phyloP scores from a whole-genome alignment of 352 stramenopile genomes.

The Phytophthora megakarya region DNA sequence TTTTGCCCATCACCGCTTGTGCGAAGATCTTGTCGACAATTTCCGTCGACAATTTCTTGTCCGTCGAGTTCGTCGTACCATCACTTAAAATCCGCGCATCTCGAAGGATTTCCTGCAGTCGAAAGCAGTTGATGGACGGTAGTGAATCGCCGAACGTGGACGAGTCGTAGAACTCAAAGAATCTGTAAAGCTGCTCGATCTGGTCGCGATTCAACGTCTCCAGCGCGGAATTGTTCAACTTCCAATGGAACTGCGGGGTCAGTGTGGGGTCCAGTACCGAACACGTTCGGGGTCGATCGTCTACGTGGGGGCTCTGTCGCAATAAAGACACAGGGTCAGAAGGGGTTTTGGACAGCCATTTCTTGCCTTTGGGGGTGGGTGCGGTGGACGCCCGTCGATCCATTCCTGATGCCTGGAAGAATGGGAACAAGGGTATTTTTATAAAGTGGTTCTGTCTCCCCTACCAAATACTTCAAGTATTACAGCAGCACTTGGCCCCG shows the following conservation, averaged over 20 bases:
- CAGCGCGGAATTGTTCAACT: slow-evolving; percentile 48
- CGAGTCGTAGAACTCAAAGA: slow-evolving; percentile 71
- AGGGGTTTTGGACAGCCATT: slow-evolving; percentile 8
- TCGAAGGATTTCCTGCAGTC: slow-evolving; percentile 50
- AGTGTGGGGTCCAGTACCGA: slow-evolving; percentile 7
- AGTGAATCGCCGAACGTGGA: slow-evolving; percentile 48
- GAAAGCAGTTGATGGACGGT: slow-evolving; percentile 51
- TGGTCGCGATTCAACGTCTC: slow-evolving; percentile 34
- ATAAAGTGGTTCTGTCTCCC: no score
- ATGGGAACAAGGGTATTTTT: background rate
- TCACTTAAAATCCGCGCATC: slow-evolving; percentile 39
- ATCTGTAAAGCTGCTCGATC: slow-evolving; percentile 45
- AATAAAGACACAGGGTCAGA: slow-evolving; percentile 3
- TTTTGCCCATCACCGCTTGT: slow-evolving; percentile 58
- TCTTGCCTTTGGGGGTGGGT: slow-evolving; percentile 6
- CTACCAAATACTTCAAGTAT: no score
- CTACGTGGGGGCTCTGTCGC: slow-evolving; percentile 8
- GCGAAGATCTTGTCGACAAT: slow-evolving; percentile 57
- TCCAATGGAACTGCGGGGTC: slow-evolving; percentile 59
- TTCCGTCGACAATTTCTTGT: slow-evolving; percentile 5
- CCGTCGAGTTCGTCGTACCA: background rate
- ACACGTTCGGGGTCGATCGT: slow-evolving; percentile 18
- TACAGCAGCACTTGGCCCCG: slow-evolving; percentile 41
- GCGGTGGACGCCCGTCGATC: slow-evolving; percentile 20
- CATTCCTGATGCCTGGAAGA: no score